Evolutionary conservation across 108 stramenopile species (phyloP), one percentile per base, ranked within the genome.

Genomic region (Mayamaea pseudoterrestris): DNA sequence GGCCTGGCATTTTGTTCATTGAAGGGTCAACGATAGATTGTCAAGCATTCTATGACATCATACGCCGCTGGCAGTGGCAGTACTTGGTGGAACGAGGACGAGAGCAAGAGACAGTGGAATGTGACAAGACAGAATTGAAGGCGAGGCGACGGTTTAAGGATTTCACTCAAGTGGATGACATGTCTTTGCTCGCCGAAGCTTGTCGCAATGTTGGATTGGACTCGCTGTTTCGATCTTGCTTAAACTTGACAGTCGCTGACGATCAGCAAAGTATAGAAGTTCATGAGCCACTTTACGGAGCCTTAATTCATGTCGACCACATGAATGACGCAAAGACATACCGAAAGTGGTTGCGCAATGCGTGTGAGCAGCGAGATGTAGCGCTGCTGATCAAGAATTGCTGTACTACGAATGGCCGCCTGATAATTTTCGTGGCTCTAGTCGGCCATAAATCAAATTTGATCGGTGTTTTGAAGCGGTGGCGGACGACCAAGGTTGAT

Each of bases 1-100:
- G 88, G 83, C 80, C 86, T 2, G 86, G 86, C 9, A 28, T 83
- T 5, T 67, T 88, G 18, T 35, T 88, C 12, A 65, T 88, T 17
- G 86, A 88, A 58, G 86, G 86, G 2, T 20, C 24, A 1, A 76
- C 83, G 56, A 50, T 60, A 12, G 59, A 76, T 46, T 83, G 81
- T 48, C 35, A 57, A 9, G 13, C 24, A 5, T 82, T 77, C 48
- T 72, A 67, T 21, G 81, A 83, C 30, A 63, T 66, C 30, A 88
- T 88, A 22, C 61, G 69, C 37, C 48, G 55, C 1, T 66, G 69
- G 80, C 24, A 60, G 31, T 88, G 86, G 86, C 68, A 88, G 54
- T 73, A 82, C 55, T 46, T 88, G 3, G 79, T 73, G 27, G 67
- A 83, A 1, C 69, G 86, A 12, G 78, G 76, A 11, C 81, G 83